A percentile compares a stretch with the other conserved stretches of the same genome.
Conservation (phyloP, 108 stramenopile species). For the Cyclotella atomus region DNA sequence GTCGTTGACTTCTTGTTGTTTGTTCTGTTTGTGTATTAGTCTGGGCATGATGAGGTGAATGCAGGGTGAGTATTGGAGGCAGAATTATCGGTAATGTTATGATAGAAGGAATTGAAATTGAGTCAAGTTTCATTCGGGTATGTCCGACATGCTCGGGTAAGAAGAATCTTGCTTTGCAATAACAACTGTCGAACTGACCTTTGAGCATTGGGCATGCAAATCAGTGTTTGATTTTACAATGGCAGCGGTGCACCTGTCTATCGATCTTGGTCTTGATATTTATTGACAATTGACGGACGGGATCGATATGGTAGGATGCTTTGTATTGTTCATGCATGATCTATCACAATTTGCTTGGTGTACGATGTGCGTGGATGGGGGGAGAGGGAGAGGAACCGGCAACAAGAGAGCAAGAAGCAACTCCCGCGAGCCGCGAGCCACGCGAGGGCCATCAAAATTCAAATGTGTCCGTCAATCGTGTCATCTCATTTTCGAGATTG, state of each 20-base stretch:
- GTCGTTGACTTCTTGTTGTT: not conserved
- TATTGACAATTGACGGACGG: not conserved
- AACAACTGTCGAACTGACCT: not conserved
- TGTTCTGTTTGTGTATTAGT: not conserved
- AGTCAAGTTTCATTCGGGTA: slow-evolving; percentile 7
- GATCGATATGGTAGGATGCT: not conserved
- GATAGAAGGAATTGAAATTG: slow-evolving; percentile 1
- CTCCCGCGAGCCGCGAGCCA: not conserved
- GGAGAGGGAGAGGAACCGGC: not conserved
- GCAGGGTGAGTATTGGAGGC: not conserved
- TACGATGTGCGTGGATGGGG: not conserved
- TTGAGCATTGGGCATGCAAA: not conserved
- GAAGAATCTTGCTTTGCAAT: not conserved
- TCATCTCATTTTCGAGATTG: not conserved
- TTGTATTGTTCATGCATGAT: not conserved
- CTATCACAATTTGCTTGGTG: no score
- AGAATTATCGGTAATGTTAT: not conserved
- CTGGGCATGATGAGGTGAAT: not conserved
- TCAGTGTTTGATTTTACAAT: not conserved
- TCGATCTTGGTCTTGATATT: not conserved
- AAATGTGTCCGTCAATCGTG: not conserved
- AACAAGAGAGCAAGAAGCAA: no score
- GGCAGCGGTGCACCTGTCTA: not conserved
- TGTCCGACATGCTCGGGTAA: not conserved
- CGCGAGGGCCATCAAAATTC: not conserved